A percentile compares a stretch with the other conserved stretches of the same genome.
Evolutionary conservation across 2,329 filamentous ascomycete species (phyloP).

Genomic region (Fusarium pseudograminearum): DNA sequence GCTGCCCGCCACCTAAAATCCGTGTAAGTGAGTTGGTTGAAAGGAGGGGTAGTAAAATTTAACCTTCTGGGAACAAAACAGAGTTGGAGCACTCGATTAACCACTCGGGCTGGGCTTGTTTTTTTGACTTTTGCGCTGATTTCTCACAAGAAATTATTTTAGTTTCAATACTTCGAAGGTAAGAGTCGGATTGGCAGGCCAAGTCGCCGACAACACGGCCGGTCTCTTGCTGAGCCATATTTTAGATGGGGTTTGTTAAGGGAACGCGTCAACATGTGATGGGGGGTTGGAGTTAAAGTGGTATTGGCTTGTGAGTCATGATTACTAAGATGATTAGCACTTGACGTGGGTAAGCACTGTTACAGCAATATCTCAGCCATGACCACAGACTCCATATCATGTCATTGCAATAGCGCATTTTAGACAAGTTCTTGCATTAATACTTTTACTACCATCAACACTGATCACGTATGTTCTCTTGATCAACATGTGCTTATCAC

Average conservation of each 20-base stretch:
- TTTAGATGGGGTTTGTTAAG: not conserved
- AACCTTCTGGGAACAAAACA: slow-evolving; percentile 50
- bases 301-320: slow-evolving; percentile 20
- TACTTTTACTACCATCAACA: too few relatives aligned
- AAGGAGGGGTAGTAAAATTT: not conserved
- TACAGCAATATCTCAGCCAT: too few relatives aligned
- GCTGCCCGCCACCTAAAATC: slow-evolving; percentile 48
- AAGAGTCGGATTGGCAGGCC: slow-evolving; percentile 48
- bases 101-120: slow-evolving; percentile 43
- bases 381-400: too few relatives aligned
- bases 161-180: slow-evolving; percentile 42
- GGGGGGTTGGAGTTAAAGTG: not conserved
- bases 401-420: too few relatives aligned
- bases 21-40: accelerated
- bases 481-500: not conserved
- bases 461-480: not conserved
- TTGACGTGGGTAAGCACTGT: slow-evolving; percentile 1
- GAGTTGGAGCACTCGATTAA: slow-evolving; percentile 50
- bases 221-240: slow-evolving; percentile 12
- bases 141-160: slow-evolving; percentile 49
- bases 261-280: not conserved
- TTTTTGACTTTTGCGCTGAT: slow-evolving; percentile 37
- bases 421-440: too few relatives aligned
- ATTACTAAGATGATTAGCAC: slow-evolving; percentile 31
- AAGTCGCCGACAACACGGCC: slow-evolving; percentile 45